Evolutionary conservation across 305 asterid species (phyloP).

Genomic region (Fraxinus ornus): DNA sequence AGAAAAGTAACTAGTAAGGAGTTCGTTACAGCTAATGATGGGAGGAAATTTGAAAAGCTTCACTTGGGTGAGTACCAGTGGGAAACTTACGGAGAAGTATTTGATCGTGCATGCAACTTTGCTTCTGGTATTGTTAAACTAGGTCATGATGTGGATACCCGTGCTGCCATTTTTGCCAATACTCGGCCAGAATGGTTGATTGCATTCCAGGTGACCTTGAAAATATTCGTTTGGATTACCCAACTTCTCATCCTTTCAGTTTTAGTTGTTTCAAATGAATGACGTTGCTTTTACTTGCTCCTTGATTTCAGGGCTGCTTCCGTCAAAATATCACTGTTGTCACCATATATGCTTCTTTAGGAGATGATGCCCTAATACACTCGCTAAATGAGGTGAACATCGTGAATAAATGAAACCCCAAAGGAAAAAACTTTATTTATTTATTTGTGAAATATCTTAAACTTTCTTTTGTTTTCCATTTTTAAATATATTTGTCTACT

Average conservation of each 20-base stretch:
- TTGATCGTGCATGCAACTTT: slow-evolving; percentile 66
- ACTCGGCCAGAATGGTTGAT: slow-evolving; percentile 82
- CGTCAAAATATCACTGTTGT: slow-evolving; percentile 81
- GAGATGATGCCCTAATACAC: slow-evolving; percentile 82
- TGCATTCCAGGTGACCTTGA: slow-evolving; percentile 65
- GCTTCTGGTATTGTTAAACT: slow-evolving; percentile 79
- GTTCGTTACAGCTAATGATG: slow-evolving; percentile 56
- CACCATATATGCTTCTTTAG: slow-evolving; percentile 87
- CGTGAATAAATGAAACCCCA: slow-evolving; percentile 3
- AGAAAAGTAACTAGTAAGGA: slow-evolving; percentile 63
- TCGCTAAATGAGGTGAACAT: slow-evolving; percentile 77
- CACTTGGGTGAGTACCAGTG: slow-evolving; percentile 89
- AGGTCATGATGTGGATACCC: slow-evolving; percentile 81
- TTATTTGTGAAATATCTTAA: slow-evolving; percentile 4
- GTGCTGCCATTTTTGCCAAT: slow-evolving; percentile 82
- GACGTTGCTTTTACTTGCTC: slow-evolving; percentile 14
- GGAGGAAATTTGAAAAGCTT: slow-evolving; percentile 83
- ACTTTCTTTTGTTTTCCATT: slow-evolving; percentile 1
- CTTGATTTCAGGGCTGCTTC: slow-evolving; percentile 70
- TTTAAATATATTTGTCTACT: slow-evolving; percentile 14
- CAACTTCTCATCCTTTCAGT: background rate
- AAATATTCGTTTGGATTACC: slow-evolving; percentile 1
- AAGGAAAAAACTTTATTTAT: background rate
- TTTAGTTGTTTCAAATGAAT: slow-evolving; percentile 18
- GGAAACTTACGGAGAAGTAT: slow-evolving; percentile 64